Evolutionary conservation across 2,329 filamentous ascomycete species (phyloP).

Genomic region (Venturia pyrina): DNA sequence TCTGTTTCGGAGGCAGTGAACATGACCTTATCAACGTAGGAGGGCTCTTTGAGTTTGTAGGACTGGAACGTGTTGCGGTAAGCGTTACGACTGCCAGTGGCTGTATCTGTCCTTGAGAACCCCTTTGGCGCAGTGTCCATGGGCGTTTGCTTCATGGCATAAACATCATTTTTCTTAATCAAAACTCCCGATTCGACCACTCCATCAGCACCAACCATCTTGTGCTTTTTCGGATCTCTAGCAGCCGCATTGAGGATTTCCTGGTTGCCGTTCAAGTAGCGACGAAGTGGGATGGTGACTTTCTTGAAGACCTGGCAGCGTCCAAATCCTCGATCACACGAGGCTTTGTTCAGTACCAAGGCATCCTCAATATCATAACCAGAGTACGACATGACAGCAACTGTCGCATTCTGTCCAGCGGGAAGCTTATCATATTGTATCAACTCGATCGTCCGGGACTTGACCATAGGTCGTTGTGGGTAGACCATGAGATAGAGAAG

Average conservation of each 20-base stretch:
- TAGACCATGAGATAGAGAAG: slow-evolving; percentile 95
- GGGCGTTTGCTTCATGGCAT: slow-evolving; percentile 83
- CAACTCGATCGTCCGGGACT: slow-evolving; percentile 91
- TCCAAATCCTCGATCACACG: slow-evolving; percentile 87
- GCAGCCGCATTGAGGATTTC: slow-evolving; percentile 49
- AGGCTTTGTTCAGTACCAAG: slow-evolving; percentile 91
- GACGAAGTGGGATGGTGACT: slow-evolving; percentile 74
- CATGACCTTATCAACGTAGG: slow-evolving; percentile 95
- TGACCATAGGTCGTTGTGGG: slow-evolving; percentile 94
- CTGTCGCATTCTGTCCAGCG: slow-evolving; percentile 91
- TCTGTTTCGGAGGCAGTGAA: slow-evolving; percentile 83
- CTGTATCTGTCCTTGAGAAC: slow-evolving; percentile 42
- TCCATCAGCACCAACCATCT: slow-evolving; percentile 74
- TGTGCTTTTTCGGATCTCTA: slow-evolving; percentile 39
- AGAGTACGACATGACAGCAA: slow-evolving; percentile 98
- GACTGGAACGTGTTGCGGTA: slow-evolving; percentile 57
- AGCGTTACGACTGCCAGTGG: slow-evolving; percentile 48
- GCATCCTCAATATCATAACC: slow-evolving; percentile 99
- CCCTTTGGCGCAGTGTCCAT: slow-evolving; percentile 47
- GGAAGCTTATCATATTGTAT: slow-evolving; percentile 96
- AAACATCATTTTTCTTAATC: slow-evolving; percentile 69
- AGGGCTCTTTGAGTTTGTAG: slow-evolving; percentile 75
- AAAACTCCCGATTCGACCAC: slow-evolving; percentile 77
- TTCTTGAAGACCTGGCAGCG: slow-evolving; percentile 98
- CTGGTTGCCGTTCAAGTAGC: slow-evolving; percentile 70